Evolutionary conservation across 2,329 filamentous ascomycete genomes (phyloP).

Genomic region (Penicillium sp.): DNA sequence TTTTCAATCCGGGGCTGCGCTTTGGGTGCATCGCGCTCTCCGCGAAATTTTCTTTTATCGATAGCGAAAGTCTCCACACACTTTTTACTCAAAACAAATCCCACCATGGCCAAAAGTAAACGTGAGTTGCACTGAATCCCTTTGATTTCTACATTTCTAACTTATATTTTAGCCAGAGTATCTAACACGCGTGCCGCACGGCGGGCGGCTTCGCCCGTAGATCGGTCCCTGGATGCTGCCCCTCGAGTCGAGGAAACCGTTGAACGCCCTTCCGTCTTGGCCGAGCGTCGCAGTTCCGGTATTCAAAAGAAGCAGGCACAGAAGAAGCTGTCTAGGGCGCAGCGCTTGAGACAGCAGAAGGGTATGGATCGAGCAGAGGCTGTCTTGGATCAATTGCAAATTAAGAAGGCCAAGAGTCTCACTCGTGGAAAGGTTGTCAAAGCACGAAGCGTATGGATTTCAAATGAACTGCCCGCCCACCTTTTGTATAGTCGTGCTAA

Average conservation of each 20-base stretch:
- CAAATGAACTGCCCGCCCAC: not conserved
- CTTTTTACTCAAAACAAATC: conserved; percentile 16
- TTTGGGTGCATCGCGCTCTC: conserved; percentile 25
- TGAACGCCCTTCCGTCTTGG: conserved; percentile 48
- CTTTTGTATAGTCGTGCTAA: conserved; percentile 14
- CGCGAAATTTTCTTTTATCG: conserved; percentile 40
- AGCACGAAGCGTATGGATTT: conserved; percentile 44
- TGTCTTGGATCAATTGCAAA: conserved; percentile 55
- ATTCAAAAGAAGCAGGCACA: conserved; percentile 54
- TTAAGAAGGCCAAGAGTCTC: conserved; percentile 56
- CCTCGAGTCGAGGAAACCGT: conserved; percentile 41
- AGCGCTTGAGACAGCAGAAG: conserved; percentile 55
- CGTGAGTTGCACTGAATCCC: conserved; percentile 21
- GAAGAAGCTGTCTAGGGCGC: conserved; percentile 51
- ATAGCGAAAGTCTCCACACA: conserved; percentile 33
- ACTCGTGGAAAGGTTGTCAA: conserved; percentile 50
- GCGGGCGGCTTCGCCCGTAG: conserved; percentile 55
- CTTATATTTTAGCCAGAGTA: conserved; percentile 46
- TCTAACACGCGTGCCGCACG: conserved; percentile 60
- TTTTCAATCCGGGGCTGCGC: conserved; percentile 23
- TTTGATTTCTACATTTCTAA: conserved; percentile 7
- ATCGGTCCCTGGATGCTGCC: conserved; percentile 49
- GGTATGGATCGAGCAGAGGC: conserved; percentile 57
- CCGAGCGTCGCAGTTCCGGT: conserved; percentile 51
- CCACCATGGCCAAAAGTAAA: conserved; percentile 42